These are phyloP conservation scores for Cyathus striatus DNA, from an alignment of 768 basidiomycete species.

Conservation along the genomic window DNA sequence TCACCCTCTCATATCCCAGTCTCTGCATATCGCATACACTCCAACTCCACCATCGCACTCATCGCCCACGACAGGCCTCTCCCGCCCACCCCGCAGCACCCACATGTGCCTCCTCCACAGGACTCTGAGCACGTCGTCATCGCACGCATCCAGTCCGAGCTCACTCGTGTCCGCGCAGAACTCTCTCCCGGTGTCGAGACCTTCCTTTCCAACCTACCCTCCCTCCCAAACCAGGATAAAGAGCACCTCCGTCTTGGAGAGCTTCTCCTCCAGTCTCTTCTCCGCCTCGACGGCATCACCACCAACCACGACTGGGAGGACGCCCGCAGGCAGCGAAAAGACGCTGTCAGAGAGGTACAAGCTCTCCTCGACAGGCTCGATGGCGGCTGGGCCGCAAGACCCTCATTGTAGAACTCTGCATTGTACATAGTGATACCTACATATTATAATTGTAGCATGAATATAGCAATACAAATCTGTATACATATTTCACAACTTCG, in stretches of 20 bases:
- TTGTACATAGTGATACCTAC: no score
- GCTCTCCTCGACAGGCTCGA: constrained; percentile 77
- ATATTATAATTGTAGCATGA: no score
- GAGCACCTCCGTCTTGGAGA: constrained; percentile 67
- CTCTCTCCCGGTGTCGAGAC: constrained; percentile 53
- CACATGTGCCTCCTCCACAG: constrained; percentile 15
- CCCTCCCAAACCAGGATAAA: constrained; percentile 16
- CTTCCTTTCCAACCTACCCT: constrained; percentile 35
- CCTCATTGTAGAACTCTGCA: no score
- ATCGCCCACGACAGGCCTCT: constrained; percentile 34
- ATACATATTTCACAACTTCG: constrained; percentile 19
- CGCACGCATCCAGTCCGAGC: constrained; percentile 49
- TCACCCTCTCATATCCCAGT: constrained; percentile 37
- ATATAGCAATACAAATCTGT: no score
- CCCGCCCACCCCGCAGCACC: constrained; percentile 21
- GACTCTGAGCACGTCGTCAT: constrained; percentile 50
- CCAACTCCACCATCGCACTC: constrained; percentile 66
- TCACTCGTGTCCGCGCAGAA: constrained; percentile 42
- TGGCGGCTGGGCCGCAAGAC: constrained; percentile 46
- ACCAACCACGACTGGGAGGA: constrained; percentile 73
- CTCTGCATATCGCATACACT: constrained; percentile 68
- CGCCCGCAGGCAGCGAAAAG: constrained; percentile 78
- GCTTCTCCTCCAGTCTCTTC: constrained; percentile 78
- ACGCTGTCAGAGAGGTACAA: constrained; percentile 84
- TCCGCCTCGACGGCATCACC: constrained; percentile 78